These are phyloP conservation scores for Globisporangium perplexum DNA, from an alignment of 352 stramenopile species.

Conservation along the genomic window DNA sequence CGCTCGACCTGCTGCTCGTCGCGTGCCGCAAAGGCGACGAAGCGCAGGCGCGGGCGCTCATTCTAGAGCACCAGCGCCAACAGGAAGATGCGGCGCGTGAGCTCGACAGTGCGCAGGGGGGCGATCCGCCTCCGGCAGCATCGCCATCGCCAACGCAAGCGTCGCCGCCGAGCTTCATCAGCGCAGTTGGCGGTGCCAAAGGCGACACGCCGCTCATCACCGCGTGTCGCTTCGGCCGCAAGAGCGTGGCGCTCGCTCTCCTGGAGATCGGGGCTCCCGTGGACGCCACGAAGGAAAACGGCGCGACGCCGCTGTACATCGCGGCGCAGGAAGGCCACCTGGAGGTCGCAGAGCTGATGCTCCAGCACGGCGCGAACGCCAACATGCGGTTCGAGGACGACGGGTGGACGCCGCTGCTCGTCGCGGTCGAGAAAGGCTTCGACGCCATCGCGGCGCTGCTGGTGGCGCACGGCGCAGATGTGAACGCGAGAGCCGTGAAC, in stretches of 20 bases:
- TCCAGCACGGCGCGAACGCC: not conserved
- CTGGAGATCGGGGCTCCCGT: not conserved
- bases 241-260: not conserved
- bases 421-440: too few species aligned
- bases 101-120: too few species aligned
- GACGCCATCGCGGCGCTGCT: too few species aligned
- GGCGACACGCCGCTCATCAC: not conserved
- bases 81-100: not conserved
- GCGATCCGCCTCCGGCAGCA: not conserved
- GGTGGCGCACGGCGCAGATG: too few species aligned
- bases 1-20: not conserved
- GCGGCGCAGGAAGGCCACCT: not conserved
- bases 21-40: not conserved
- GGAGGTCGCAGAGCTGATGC: not conserved
- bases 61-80: not conserved
- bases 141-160: not conserved
- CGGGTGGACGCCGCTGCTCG: not conserved
- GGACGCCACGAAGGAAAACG: not conserved
- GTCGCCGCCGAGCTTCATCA: not conserved
- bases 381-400: not conserved
- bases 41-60: not conserved
- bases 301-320: not conserved
- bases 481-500: too few species aligned
- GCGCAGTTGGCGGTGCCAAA: not conserved
- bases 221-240: not conserved